Percentiles rank a stretch among this genome's conserved stretches.
Conservation (phyloP, 352 stramenopile species). For the Pythium angustatum region DNA sequence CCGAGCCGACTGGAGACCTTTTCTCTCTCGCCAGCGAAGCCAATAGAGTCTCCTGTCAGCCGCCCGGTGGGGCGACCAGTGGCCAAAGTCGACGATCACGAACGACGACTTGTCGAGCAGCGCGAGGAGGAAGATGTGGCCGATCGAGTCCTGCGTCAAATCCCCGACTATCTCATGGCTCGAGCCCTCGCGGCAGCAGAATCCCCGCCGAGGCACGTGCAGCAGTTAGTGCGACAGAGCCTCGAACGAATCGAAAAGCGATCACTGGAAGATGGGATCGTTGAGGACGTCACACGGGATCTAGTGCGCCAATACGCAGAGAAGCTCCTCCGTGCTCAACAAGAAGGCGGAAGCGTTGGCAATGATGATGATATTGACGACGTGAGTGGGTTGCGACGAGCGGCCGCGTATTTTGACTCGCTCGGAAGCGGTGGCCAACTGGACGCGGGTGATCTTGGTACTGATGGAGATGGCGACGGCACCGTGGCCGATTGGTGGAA, state of each 20-base stretch:
- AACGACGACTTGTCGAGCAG: slow-evolving; percentile 14
- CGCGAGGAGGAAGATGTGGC: slow-evolving; percentile 11
- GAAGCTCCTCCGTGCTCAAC: neutral
- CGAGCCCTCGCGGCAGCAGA: slow-evolving; percentile 8
- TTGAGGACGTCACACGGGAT: slow-evolving; percentile 18
- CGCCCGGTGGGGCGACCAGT: too few species aligned
- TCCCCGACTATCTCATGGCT: slow-evolving; percentile 23
- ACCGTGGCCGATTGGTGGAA: slow-evolving; percentile 25
- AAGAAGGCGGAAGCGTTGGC: neutral
- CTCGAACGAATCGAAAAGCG: slow-evolving; percentile 13
- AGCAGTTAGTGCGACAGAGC: slow-evolving; percentile 22
- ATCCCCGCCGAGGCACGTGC: neutral
- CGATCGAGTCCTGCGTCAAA: slow-evolving; percentile 20
- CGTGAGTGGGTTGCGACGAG: slow-evolving; percentile 24
- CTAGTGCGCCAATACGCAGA: slow-evolving; percentile 12
- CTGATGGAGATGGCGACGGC: neutral
- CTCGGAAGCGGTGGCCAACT: neutral
- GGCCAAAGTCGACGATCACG: neutral
- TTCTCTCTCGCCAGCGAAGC: neutral
- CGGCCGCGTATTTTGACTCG: slow-evolving; percentile 23
- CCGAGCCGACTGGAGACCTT: neutral
- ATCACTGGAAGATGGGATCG: neutral
- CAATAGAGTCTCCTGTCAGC: too few species aligned
- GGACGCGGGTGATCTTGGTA: neutral
- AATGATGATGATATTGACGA: slow-evolving; percentile 17